These are phyloP conservation scores for Sporothrix variecibatus DNA, from an alignment of 2,329 filamentous ascomycete species.

Conservation along the genomic window DNA sequence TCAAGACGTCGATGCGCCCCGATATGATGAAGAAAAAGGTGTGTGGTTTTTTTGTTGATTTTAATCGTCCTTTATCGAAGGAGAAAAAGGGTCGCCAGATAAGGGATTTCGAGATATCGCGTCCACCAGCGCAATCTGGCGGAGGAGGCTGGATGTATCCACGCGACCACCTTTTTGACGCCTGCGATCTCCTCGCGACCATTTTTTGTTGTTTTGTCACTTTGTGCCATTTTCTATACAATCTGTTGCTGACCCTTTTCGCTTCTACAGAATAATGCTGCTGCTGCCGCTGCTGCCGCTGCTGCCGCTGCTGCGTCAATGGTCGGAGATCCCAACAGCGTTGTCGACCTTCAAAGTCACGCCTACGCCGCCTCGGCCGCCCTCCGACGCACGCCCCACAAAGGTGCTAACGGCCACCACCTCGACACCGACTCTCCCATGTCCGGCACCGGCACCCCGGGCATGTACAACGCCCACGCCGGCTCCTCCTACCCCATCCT, in stretches of 20 bases:
- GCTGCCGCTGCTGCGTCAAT: constrained; percentile 32
- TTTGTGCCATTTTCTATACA: background rate
- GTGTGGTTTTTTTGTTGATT: constrained; percentile 42
- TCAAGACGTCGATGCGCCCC: constrained; percentile 75
- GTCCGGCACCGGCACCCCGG: constrained; percentile 76
- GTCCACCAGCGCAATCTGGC: background rate
- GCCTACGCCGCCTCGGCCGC: constrained; percentile 55
- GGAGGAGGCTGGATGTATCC: background rate
- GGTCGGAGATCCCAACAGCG: constrained; percentile 57
- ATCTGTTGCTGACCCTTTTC: background rate
- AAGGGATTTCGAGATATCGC: background rate
- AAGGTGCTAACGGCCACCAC: constrained; percentile 69
- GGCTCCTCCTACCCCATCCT: constrained; percentile 71
- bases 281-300: constrained; percentile 28
- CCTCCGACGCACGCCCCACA: constrained; percentile 66
- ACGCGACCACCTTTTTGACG: background rate
- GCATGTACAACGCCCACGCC: constrained; percentile 72
- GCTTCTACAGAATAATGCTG: constrained; percentile 26
- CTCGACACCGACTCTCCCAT: constrained; percentile 77
- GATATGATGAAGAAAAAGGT: constrained; percentile 82
- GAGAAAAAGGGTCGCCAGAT: background rate
- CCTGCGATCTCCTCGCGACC: constrained; percentile 8
- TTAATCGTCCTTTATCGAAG: background rate
- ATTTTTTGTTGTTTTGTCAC: background rate
- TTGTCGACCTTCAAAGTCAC: constrained; percentile 55